Evolutionary conservation across 176 grass and related monocot species (phyloP), one percentile per base, ranked within the genome.

Genomic region (Juncus inflexus): DNA sequence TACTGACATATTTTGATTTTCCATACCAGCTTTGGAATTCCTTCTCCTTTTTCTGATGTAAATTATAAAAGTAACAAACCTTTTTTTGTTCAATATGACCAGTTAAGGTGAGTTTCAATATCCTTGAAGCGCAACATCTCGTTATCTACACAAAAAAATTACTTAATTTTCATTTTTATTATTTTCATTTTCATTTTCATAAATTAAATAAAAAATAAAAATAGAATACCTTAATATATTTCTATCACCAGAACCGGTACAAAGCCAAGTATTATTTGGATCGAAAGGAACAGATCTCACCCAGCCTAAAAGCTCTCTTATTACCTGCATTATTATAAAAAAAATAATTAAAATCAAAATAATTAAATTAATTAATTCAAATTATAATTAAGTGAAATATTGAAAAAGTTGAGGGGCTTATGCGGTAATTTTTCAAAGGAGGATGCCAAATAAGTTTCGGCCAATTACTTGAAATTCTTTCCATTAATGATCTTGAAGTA

Each of bases 391-490:
- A 15, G 9, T 35, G 6, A 42, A 28, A 28, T 28, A 28, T 28
- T 28, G 19, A 28, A 28, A 28, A 28, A 28, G 19, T 47, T 35
- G 11, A 47, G n/a, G 7, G 3, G 59, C 38, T 15, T 86, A 92
- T 88, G 72, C 95, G 73, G 81, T 92, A 99, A 53, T 92, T 99
- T 74, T 94, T 99, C 95, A 85, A 99, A 52, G 89, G 95, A 80
- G 88, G 75, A 84, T 89, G 95, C 95, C 95, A 99, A 66, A 54
- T 36, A 75, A 88, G 95, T 55, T 86, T 71, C 40, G 95, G 89
- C 95, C 95, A 99, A 73, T 86, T 84, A 90, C 89, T 94, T 72
- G 88, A 83, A 78, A 99, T 80, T 79, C 95, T 99, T 77, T 92
- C 95, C 79, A 92, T 89, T 10, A 92, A 62, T 76, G 89, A 87